Evolutionary conservation across 805 yeast species (phyloP), one percentile per base, ranked within the genome.

Genomic region (Cyberlindnera euphorbiiphila): DNA sequence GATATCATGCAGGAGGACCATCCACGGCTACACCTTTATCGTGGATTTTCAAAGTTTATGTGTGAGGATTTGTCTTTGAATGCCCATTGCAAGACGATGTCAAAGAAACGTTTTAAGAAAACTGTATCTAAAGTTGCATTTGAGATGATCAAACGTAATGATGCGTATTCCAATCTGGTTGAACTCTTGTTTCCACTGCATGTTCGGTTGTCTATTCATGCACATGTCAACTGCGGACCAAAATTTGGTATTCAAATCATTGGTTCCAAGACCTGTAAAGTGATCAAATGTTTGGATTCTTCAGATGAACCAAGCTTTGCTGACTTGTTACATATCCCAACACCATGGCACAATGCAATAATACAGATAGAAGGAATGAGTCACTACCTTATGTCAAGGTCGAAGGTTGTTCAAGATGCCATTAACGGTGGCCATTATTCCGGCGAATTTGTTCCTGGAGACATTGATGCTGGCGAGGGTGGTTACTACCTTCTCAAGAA

Each of bases 291-390:
- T n/a, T 54, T 76, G 24, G 59, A 57, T 19, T 59, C 56, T 17
- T 34, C 50, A 17, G 60, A 51, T 11, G 71, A 70, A 33, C 80
- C 76, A 2, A 50, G 50, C 16, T 68, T 61, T 49, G 75, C 70
- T 27, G 81, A 74, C 45, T 58, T 72, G 45, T 64, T 77, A 40
- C 83, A 77, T 53, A 75, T 77, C 40, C 82, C 83, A 33, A 76
- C 82, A 0, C 82, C 83, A 32, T 77, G 82, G 82, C 83, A 76
- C 55, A 77, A 77, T 45, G 62, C 75, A 35, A 67, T 76, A 11
- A 69, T 72, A 18, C 59, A 61, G 33, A 53, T 70, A 35, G 65
- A 62, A 29, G 68, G 65, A 20, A 53, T 54, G 20, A 53, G 58
- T 6, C 41, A 41, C 15, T 56, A 39, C 36, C 62, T 49, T 39